Evolutionary conservation across 2,329 filamentous ascomycete species (phyloP), one percentile per base, ranked within the genome.

Genomic region (Trichoderma hamatum): DNA sequence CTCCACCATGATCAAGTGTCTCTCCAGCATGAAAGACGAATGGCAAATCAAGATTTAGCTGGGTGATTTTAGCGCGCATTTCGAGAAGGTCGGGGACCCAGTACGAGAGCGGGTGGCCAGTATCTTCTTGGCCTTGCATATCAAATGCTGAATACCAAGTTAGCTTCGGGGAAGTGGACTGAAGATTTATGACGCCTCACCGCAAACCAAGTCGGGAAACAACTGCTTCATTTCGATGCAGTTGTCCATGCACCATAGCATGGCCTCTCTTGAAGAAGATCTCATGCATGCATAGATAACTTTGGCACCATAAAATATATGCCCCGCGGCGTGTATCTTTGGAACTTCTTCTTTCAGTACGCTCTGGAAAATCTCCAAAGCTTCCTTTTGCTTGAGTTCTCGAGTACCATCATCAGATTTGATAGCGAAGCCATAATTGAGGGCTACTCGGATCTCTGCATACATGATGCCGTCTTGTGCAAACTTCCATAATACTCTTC

Each of bases 1-100:
- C 85, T 73, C 89, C 90, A 30, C 93, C 94, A 70, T 84, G 81
- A 28, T 93, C 93, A 0, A 97, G 87, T 32, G 89, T 93, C 80
- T 97, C 94, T 72, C 94, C 95, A 0, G 95, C 94, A 78, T 97
- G 94, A 82, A 98, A 96, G 83, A 97, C 96, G 83, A 97, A 97
- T 1, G 95, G 95, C 7, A 98, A 89, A 62, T 94, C 88, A 32
- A 97, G 86, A 3, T 76, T 92, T 84, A 0, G 88, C 86, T 77
- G 94, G 97, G 74, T 91, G 88, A 78, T 95, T 94, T 89, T 86
- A 76, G 93, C 92, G 72, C 90, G 90, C 85, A 98, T 97, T 92
- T 93, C 97, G 79, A 97, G 95, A 0, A 98, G 83, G 75, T 97
- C 89, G 0, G 94, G 93, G 0, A 95, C 85, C 4, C 96, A 82